phyloP scores from a whole-genome alignment of 2,329 filamentous ascomycete genomes.

The Scedosporium aurantiacum region DNA sequence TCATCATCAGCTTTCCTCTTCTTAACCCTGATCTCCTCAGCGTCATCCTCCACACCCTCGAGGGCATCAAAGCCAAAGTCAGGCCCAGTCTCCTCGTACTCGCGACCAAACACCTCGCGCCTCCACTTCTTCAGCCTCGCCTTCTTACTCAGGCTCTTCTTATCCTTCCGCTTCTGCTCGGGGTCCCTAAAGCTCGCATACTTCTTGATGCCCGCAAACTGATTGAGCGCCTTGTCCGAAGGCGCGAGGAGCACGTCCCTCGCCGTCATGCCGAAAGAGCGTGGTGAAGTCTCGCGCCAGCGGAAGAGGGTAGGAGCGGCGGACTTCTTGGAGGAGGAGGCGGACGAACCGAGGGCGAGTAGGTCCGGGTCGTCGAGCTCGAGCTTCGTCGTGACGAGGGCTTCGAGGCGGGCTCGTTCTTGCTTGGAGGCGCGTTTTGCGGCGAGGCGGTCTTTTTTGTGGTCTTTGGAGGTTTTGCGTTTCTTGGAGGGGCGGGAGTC shows the following conservation, averaged over 20 bases:
- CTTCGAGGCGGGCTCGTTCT: conserved; percentile 74
- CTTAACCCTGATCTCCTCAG: conserved; percentile 20
- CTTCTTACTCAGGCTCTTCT: conserved; percentile 87
- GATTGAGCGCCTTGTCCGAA: conserved; percentile 74
- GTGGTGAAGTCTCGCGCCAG: conserved; percentile 89
- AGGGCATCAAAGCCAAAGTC: conserved; percentile 44
- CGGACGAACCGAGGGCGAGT: conserved; percentile 24
- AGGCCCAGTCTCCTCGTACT: conserved; percentile 44
- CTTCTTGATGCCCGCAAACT: conserved; percentile 90
- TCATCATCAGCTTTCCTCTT: conserved; percentile 20
- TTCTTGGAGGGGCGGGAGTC: conserved; percentile 38
- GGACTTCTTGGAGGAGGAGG: conserved; percentile 29
- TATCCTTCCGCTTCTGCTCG: conserved; percentile 81
- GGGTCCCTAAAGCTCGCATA: conserved; percentile 78
- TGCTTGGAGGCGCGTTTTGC: conserved; percentile 64
- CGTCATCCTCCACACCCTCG: conserved; percentile 17
- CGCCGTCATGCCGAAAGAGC: conserved; percentile 78
- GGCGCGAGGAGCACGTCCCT: conserved; percentile 84
- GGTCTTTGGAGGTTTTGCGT: conserved; percentile 48
- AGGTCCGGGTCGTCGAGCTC: conserved; percentile 58
- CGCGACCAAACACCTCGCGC: conserved; percentile 48
- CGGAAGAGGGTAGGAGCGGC: conserved; percentile 47
- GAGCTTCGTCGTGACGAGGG: conserved; percentile 72
- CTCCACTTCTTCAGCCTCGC: conserved; percentile 80
- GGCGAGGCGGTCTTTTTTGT: conserved; percentile 45